Conservation (phyloP, 768 basidiomycete species). For the Pleurotus cornucopiae region DNA sequence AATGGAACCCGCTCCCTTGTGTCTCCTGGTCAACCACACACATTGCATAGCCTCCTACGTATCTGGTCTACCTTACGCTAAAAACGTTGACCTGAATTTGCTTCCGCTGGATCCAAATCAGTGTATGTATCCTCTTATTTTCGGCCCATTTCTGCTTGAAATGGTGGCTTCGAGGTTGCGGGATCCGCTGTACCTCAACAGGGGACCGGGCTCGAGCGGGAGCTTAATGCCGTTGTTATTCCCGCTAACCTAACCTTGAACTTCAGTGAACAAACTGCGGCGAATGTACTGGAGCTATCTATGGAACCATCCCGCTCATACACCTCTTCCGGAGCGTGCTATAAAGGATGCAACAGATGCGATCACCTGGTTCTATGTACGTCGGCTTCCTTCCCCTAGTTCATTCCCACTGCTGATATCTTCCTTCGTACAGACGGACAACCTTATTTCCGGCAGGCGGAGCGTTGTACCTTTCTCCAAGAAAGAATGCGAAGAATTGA, state of each 20-base stretch:
- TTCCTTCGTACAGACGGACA: conserved; percentile 32
- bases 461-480: conserved; percentile 52
- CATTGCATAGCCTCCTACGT: conserved; percentile 42
- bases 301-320: conserved; percentile 44
- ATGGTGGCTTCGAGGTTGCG: no score
- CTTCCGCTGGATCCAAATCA: conserved; percentile 20
- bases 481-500: conserved; percentile 46
- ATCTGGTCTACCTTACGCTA: conserved; percentile 24
- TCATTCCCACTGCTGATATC: not conserved
- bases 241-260: not conserved
- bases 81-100: conserved; percentile 15
- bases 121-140: conserved; percentile 13
- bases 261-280: conserved; percentile 37
- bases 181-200: no score
- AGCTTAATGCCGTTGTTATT: not conserved
- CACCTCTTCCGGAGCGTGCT: conserved; percentile 35
- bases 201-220: no score
- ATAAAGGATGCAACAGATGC: conserved; percentile 44
- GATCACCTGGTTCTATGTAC: conserved; percentile 45
- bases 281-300: conserved; percentile 52
- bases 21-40: conserved; percentile 40
- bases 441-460: conserved; percentile 38
- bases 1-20: no score
- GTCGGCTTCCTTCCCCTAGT: conserved; percentile 3
- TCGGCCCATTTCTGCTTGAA: no score